Evolutionary conservation across 805 yeast species (phyloP), one percentile per base, ranked within the genome.

Genomic region (Ogataea parapolymorpha): DNA sequence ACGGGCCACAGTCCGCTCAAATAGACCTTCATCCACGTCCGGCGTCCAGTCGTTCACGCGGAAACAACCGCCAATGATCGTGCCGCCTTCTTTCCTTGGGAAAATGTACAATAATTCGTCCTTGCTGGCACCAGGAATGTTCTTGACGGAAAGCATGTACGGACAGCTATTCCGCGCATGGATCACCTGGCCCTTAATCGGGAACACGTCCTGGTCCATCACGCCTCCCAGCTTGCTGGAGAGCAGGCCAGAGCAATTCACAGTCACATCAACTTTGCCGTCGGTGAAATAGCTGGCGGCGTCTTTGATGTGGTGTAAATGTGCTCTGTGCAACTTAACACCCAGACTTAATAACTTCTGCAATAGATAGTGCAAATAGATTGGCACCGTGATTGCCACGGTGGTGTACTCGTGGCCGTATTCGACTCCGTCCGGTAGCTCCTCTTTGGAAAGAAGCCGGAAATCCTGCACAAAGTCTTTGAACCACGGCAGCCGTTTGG

Each of bases 41-140:
- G 48, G 42, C 9, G 42, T 35, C 39, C 51, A 48, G 20, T 53
- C 55, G 27, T 51, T 46, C 10, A 50, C 32, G 25, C 55, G 47
- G 46, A 55, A 53, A 42, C 59, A 55, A 0, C 88, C 89, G 3
- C 88, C 89, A 42, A 82, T 70, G 28, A 82, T 76, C 25, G 77
- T 67, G 32, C 85, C 85, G n/a, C 88, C 87, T 61, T 82, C 88
- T 45, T 75, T 76, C 41, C 88, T 62, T n/a, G 88, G 88, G 69
- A 82, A 75, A 26, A 77, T 63, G 53, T 82, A 81, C 20, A 80
- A 61, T 35, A 64, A 54, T 49, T 82, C 88, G 37, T 63, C 63
- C 0, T 67, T 65, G 48, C 56, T 53, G 47, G 58, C 55, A 4
- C 56, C 56, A 1, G 54, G 43, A 15, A 51, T 45, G 4, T 63